Percentiles rank a stretch among this genome's conserved stretches.
phyloP scores from a whole-genome alignment of 2,329 filamentous ascomycete genomes.

The Verticillium zaregamsianum region DNA sequence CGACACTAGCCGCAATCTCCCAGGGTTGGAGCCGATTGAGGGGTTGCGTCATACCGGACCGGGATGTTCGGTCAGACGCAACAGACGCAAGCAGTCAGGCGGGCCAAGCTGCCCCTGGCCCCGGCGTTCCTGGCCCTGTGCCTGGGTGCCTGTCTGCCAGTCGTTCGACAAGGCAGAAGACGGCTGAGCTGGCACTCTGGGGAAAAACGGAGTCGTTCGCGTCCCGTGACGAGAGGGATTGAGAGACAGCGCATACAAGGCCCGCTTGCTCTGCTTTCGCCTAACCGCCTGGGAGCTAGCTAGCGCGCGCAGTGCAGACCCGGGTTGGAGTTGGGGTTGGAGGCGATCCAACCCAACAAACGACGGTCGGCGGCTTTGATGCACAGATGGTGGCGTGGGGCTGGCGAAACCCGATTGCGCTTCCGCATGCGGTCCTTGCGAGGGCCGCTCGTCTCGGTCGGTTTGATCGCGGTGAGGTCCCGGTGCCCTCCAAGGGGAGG shows the following conservation, averaged over 20 bases:
- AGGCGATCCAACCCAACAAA: background rate
- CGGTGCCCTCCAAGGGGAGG: background rate
- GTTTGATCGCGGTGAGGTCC: background rate
- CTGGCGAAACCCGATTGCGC: background rate
- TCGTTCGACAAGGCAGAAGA: background rate
- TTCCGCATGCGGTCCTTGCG: background rate
- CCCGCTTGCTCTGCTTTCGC: background rate
- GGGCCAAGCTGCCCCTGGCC: background rate
- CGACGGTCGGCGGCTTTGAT: background rate
- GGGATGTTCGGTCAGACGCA: constrained; percentile 3
- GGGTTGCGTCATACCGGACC: constrained; percentile 2
- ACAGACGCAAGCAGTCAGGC: background rate
- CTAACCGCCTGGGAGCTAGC: background rate
- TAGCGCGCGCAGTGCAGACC: background rate
- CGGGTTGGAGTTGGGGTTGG: background rate
- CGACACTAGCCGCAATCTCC: background rate
- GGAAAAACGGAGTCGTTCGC: background rate
- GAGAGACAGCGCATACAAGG: background rate
- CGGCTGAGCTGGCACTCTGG: background rate
- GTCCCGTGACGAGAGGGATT: background rate
- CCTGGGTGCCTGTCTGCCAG: background rate
- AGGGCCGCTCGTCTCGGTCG: background rate
- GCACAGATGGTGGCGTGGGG: background rate
- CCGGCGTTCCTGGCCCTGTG: background rate
- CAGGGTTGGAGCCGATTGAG: background rate